Percentiles rank a stretch among this genome's conserved stretches.
Evolutionary conservation across 1,284 basidiomycete species (phyloP).

Genomic region (Trichosporon sp.): DNA sequence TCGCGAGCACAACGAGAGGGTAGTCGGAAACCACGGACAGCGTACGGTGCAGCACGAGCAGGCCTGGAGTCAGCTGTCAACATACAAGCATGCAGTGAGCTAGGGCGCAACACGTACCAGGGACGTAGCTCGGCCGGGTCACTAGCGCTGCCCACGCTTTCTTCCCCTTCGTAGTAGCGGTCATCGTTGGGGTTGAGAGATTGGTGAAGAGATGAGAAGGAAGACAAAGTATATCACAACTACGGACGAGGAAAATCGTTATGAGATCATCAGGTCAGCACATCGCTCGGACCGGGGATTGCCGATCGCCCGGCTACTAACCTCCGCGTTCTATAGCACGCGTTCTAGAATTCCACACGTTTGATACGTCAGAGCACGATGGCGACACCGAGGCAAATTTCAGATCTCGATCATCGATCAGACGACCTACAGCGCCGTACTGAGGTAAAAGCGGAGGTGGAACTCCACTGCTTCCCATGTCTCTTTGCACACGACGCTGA

Average conservation of each 20-base stretch:
- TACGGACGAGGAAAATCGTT: background rate
- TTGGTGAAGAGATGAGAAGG: background rate
- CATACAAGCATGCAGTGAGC: too few species aligned
- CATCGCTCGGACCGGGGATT: background rate
- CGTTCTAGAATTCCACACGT: too few species aligned
- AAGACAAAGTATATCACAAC: too few species aligned
- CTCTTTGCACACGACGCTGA: too few species aligned
- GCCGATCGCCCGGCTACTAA: background rate
- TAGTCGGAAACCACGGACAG: slow-evolving; percentile 65
- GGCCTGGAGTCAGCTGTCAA: slow-evolving; percentile 24
- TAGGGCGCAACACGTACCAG: slow-evolving; percentile 27
- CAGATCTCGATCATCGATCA: too few species aligned
- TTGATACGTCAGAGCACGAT: background rate
- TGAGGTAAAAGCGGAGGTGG: too few species aligned
- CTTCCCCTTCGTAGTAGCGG: background rate
- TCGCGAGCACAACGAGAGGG: slow-evolving; percentile 75
- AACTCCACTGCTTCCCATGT: too few species aligned
- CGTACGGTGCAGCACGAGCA: slow-evolving; percentile 64
- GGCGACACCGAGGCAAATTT: background rate
- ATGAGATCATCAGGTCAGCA: background rate
- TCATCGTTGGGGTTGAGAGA: background rate
- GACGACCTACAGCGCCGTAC: too few species aligned
- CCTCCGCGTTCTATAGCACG: too few species aligned
- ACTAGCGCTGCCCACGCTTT: slow-evolving; percentile 61
- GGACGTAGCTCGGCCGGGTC: slow-evolving; percentile 62